Evolutionary conservation across 441 rosid species (phyloP).

Genomic region (Daphne laureola): DNA sequence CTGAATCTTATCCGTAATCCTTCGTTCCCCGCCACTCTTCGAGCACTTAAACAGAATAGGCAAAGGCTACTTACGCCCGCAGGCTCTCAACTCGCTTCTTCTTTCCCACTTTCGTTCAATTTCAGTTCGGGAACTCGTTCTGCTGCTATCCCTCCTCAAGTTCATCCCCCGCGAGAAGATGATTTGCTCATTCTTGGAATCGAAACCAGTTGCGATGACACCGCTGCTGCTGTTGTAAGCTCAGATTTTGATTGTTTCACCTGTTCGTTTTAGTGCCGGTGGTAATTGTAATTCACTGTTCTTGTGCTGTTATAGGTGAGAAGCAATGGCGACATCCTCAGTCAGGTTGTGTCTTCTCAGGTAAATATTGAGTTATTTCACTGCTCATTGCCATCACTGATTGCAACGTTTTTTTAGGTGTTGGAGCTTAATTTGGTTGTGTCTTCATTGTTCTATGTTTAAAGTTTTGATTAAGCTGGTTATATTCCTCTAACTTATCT

Average conservation of each 20-base stretch:
- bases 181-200: slow-evolving; percentile 82
- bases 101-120: slow-evolving; percentile 3
- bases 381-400: background rate
- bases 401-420: background rate
- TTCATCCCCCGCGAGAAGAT: slow-evolving; percentile 15
- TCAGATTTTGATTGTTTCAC: slow-evolving; percentile 1
- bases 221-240: slow-evolving; percentile 92
- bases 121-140: slow-evolving; percentile 15
- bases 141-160: slow-evolving; percentile 11
- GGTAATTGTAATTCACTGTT: slow-evolving; percentile 1
- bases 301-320: slow-evolving; percentile 41
- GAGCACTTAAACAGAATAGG: slow-evolving; percentile 11
- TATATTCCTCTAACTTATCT: slow-evolving; percentile 16
- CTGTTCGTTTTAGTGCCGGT: background rate
- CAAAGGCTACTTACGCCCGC: slow-evolving; percentile 5
- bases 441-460: background rate
- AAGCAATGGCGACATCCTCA: slow-evolving; percentile 71
- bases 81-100: slow-evolving; percentile 11
- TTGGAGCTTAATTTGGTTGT: background rate
- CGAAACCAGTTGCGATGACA: slow-evolving; percentile 96
- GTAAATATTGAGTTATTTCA: slow-evolving; percentile 25
- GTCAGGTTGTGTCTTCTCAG: slow-evolving; percentile 96
- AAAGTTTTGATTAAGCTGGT: background rate
- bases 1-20: slow-evolving; percentile 27
- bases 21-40: slow-evolving; percentile 9